Percentiles rank a stretch among this genome's conserved stretches.
These are phyloP conservation scores for Amoebophrya sp. DNA, from an alignment of 169 alveolate genomes.

Conservation along the genomic window DNA sequence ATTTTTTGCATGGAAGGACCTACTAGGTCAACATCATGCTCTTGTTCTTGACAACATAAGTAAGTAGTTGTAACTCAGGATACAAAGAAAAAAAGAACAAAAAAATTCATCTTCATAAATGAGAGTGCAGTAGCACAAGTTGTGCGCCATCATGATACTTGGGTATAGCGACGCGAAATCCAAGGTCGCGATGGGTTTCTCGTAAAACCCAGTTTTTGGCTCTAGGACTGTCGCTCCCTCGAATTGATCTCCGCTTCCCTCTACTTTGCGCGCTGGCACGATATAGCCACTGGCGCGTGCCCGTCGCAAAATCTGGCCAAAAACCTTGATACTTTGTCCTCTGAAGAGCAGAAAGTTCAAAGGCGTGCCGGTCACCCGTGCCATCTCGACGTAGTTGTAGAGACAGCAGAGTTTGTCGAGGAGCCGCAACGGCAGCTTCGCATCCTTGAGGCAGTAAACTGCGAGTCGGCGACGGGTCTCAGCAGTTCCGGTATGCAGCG, in stretches of 20 bases:
- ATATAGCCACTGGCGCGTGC: constrained; percentile 34
- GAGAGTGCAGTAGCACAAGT: constrained; percentile 93
- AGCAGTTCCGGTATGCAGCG: constrained; percentile 81
- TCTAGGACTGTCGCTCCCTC: constrained; percentile 94
- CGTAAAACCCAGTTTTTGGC: constrained; percentile 83
- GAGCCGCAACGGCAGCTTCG: constrained; percentile 89
- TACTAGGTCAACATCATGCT: no score
- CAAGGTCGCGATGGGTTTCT: constrained; percentile 95
- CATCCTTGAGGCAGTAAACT: constrained; percentile 97
- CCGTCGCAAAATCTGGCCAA: constrained; percentile 68
- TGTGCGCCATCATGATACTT: constrained; percentile 98
- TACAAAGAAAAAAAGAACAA: background rate
- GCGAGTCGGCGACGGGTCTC: constrained; percentile 96
- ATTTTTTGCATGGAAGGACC: no score
- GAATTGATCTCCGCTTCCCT: constrained; percentile 42
- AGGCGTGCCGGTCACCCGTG: constrained; percentile 98
- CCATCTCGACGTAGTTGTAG: constrained; percentile 96
- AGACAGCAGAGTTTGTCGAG: constrained; percentile 90
- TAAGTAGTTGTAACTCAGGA: no score
- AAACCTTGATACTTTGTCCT: constrained; percentile 97
- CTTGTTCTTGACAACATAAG: no score
- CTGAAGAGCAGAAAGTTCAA: constrained; percentile 78
- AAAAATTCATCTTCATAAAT: constrained; percentile 47
- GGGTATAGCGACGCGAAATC: constrained; percentile 99
- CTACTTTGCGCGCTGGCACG: constrained; percentile 45